phyloP scores from a whole-genome alignment of 495 filamentous ascomycete genomes.

The Penicillium canescens region DNA sequence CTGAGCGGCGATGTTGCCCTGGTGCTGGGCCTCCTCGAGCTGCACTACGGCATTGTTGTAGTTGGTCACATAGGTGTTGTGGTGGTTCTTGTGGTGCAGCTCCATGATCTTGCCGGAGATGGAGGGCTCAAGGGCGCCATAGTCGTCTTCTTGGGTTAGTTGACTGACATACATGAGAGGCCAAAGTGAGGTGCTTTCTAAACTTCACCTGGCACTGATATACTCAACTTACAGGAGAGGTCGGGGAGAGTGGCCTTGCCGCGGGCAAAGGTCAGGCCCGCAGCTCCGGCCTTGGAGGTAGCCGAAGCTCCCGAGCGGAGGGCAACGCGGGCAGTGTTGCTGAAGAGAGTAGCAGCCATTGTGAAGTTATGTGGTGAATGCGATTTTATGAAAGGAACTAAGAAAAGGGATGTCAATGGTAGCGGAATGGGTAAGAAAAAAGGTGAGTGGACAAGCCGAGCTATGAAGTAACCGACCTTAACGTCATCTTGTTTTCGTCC shows the following conservation, averaged over 20 bases:
- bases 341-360: slow-evolving; percentile 58
- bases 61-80: slow-evolving; percentile 69
- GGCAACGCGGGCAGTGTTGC: slow-evolving; percentile 52
- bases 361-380: slow-evolving; percentile 13
- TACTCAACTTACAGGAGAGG: slow-evolving; percentile 73
- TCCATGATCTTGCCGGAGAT: slow-evolving; percentile 99
- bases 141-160: slow-evolving; percentile 62
- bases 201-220: neutral
- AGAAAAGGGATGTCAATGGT: slow-evolving; percentile 7
- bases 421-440: slow-evolving; percentile 12
- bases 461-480: slow-evolving; percentile 34
- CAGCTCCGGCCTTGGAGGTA: slow-evolving; percentile 54
- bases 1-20: slow-evolving; percentile 59
- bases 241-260: slow-evolving; percentile 93
- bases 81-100: slow-evolving; percentile 71
- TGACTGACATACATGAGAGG: slow-evolving; percentile 1
- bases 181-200: neutral
- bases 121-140: slow-evolving; percentile 87
- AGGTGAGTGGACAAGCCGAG: slow-evolving; percentile 8
- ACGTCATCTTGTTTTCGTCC: slow-evolving; percentile 34
- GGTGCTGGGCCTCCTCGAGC: slow-evolving; percentile 54
- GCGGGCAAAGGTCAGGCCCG: slow-evolving; percentile 72
- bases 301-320: slow-evolving; percentile 54
- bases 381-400: neutral
- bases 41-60: slow-evolving; percentile 63